Conservation (phyloP, 2,329 filamentous ascomycete species). For the Penicillium sp. region DNA sequence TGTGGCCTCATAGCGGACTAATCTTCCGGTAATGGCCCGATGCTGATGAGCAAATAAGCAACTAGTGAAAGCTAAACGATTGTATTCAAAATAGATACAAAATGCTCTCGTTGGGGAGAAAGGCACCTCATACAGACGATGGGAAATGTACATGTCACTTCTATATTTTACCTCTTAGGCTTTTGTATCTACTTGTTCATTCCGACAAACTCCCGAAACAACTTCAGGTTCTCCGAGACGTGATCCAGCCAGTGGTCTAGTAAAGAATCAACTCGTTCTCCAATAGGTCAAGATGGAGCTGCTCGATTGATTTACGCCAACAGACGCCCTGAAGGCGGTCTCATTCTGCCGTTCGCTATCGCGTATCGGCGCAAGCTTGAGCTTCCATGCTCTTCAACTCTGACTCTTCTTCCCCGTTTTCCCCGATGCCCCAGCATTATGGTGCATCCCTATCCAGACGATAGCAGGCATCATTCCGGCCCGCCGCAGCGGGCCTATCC, state of each 20-base stretch:
- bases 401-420: background rate
- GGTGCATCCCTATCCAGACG: conserved; percentile 30
- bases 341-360: conserved; percentile 11
- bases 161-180: background rate
- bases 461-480: conserved; percentile 26
- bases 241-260: background rate
- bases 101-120: background rate
- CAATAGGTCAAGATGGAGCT: background rate
- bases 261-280: background rate
- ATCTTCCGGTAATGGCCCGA: background rate
- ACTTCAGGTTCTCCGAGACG: background rate
- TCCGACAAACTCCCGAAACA: background rate
- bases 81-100: background rate
- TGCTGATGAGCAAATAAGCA: background rate
- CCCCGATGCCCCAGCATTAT: conserved; percentile 22
- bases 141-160: background rate
- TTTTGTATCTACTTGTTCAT: background rate
- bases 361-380: conserved; percentile 5
- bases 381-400: conserved; percentile 2
- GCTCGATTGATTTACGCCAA: background rate
- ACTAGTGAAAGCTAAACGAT: background rate
- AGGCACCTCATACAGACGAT: background rate
- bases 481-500: conserved; percentile 25
- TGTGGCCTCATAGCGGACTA: background rate
- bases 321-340: conserved; percentile 6